Evolutionary conservation across 306 rosid genomes (phyloP).

Genomic region (Clitoria ternatea): DNA sequence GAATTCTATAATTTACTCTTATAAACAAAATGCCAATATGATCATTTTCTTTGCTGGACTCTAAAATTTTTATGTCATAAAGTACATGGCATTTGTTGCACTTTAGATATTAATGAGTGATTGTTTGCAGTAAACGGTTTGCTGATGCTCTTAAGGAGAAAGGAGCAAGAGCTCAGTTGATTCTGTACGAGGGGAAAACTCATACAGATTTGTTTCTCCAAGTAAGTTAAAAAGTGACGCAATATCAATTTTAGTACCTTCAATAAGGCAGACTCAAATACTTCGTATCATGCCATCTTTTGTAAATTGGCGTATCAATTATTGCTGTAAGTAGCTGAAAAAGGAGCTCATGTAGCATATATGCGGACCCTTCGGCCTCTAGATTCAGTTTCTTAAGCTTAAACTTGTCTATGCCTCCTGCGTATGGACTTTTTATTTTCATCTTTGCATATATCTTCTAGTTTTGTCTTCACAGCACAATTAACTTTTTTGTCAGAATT

Average conservation of each 20-base stretch:
- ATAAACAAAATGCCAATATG: background rate
- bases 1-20: background rate
- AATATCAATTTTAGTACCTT: background rate
- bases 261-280: background rate
- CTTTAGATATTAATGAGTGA: conserved; percentile 13
- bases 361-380: background rate
- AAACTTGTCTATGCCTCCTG: background rate
- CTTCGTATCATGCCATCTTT: background rate
- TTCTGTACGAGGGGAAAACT: conserved; percentile 76
- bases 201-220: conserved; percentile 98
- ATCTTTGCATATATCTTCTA: background rate
- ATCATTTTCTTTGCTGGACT: conserved; percentile 8
- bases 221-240: conserved; percentile 40
- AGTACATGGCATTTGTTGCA: background rate
- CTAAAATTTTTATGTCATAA: background rate
- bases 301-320: background rate
- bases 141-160: conserved; percentile 51
- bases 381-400: background rate
- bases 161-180: conserved; percentile 65
- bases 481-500: background rate
- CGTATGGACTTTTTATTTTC: background rate
- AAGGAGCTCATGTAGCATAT: background rate
- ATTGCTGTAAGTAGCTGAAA: background rate
- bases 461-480: background rate
- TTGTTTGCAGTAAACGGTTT: conserved; percentile 61